Percentiles rank a stretch among this genome's conserved stretches.
These are phyloP conservation scores for Cercophora scortea DNA, from an alignment of 495 filamentous ascomycete genomes.

Conservation along the genomic window DNA sequence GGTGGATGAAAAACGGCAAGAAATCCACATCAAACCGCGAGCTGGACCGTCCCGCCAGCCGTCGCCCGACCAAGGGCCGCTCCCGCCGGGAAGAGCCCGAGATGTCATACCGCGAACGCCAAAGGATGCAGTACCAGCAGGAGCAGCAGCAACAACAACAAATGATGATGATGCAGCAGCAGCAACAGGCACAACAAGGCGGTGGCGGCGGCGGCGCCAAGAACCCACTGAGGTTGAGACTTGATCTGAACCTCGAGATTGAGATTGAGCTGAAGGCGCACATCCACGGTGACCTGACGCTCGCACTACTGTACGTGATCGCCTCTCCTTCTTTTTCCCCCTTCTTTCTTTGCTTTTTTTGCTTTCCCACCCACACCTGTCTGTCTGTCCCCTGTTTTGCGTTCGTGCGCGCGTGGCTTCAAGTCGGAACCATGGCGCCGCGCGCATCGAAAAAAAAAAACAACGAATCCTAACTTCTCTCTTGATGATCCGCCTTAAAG, in stretches of 20 bases:
- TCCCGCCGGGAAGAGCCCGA: conserved; percentile 7
- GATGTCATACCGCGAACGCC: conserved; percentile 14
- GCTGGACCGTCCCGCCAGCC: conserved; percentile 9
- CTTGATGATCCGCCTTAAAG: not conserved
- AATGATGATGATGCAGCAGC: conserved; percentile 6
- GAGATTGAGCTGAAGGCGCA: conserved; percentile 87
- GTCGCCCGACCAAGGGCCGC: conserved; percentile 6
- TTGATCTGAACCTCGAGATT: conserved; percentile 84
- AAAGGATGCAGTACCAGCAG: conserved; percentile 15
- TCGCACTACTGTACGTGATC: conserved; percentile 68
- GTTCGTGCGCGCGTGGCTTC: not conserved
- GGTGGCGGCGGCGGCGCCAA: conserved; percentile 41
- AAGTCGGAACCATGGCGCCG: not conserved
- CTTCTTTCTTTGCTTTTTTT: not conserved
- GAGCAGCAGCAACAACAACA: conserved; percentile 12
- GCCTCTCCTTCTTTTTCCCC: not conserved
- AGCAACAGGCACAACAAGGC: conserved; percentile 12
- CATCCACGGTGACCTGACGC: conserved; percentile 83
- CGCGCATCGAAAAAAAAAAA: not conserved
- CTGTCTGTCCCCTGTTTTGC: not conserved
- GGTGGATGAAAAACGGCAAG: conserved; percentile 24
- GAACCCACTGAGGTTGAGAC: conserved; percentile 66
- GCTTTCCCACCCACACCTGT: not conserved
- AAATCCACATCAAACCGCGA: conserved; percentile 10
- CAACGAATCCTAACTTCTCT: not conserved